Percentiles rank a stretch among this genome's conserved stretches.
phyloP scores from a whole-genome alignment of 2,329 filamentous ascomycete species.

The Endocalyx cinctus region DNA sequence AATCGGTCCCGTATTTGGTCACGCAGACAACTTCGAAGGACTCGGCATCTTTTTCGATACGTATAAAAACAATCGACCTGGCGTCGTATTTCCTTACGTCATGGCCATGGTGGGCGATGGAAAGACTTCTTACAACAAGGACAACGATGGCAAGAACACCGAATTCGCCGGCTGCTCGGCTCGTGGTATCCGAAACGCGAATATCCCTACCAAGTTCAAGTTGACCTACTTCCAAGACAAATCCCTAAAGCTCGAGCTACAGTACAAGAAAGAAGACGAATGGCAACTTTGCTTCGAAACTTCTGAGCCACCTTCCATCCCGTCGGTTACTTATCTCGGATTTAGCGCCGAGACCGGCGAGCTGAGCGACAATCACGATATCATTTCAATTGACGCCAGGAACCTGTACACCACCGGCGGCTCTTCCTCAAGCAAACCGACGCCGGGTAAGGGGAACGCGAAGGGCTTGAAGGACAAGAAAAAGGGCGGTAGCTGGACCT shows the following conservation, averaged over 20 bases:
- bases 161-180: conserved; percentile 95
- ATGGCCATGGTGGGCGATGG: conserved; percentile 99
- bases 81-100: conserved; percentile 92
- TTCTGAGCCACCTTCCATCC: conserved; percentile 67
- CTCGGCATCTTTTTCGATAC: conserved; percentile 96
- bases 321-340: conserved; percentile 68
- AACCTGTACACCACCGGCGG: conserved; percentile 74
- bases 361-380: conserved; percentile 96
- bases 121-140: conserved; percentile 82
- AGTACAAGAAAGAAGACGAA: conserved; percentile 85
- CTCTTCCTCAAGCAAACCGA: conserved; percentile 35
- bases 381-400: conserved; percentile 78
- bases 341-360: conserved; percentile 91
- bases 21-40: conserved; percentile 84
- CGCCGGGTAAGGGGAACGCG: conserved; percentile 35
- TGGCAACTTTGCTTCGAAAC: conserved; percentile 89
- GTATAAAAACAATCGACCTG: conserved; percentile 98
- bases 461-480: conserved; percentile 35
- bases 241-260: conserved; percentile 80
- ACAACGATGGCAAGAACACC: conserved; percentile 87
- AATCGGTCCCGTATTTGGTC: conserved; percentile 81
- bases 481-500: conserved; percentile 50
- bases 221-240: conserved; percentile 98
- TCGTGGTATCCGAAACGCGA: conserved; percentile 77
- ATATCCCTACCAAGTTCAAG: conserved; percentile 75